A percentile compares a stretch with the other conserved stretches of the same genome.
phyloP scores from a whole-genome alignment of 2,329 filamentous ascomycete species.

The Elsinoe ampelina region DNA sequence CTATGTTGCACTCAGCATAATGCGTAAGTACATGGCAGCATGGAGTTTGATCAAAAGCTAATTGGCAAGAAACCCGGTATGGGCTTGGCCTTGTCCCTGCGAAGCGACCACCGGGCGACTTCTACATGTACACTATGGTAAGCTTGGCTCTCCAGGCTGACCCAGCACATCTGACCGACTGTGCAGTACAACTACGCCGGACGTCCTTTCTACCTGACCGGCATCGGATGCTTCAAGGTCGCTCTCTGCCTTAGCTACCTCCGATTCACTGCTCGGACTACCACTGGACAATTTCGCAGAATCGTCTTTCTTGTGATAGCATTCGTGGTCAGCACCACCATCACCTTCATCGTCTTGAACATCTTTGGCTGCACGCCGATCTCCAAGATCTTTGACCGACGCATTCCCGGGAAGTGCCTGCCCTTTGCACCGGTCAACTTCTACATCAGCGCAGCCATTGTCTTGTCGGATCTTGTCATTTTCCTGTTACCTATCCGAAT shows the following conservation, averaged over 20 bases:
- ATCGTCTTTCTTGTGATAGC: background rate
- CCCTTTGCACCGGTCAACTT: slow-evolving; percentile 9
- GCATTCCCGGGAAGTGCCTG: background rate
- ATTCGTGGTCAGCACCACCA: slow-evolving; percentile 2
- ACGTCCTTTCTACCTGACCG: slow-evolving; percentile 10
- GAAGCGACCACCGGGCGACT: background rate
- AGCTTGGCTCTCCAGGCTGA: background rate
- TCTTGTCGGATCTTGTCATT: slow-evolving; percentile 5
- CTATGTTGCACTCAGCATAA: slow-evolving; percentile 1
- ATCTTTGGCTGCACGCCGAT: slow-evolving; percentile 8
- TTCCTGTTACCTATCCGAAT: slow-evolving; percentile 3
- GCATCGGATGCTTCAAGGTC: slow-evolving; percentile 11
- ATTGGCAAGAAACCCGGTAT: slow-evolving; percentile 1
- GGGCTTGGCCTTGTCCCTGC: background rate
- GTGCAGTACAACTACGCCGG: slow-evolving; percentile 11
- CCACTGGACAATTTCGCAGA: background rate
- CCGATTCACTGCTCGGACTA: slow-evolving; percentile 6
- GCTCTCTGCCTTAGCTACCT: slow-evolving; percentile 8
- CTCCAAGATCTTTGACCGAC: slow-evolving; percentile 5
- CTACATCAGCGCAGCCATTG: slow-evolving; percentile 7
- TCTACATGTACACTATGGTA: slow-evolving; percentile 7
- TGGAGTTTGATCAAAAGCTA: background rate
- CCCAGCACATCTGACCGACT: background rate
- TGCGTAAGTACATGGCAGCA: background rate
- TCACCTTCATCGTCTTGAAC: slow-evolving; percentile 7